Evolutionary conservation across 2,329 filamentous ascomycete species (phyloP), one percentile per base, ranked within the genome.

Genomic region (Exutisphaerella laricina): DNA sequence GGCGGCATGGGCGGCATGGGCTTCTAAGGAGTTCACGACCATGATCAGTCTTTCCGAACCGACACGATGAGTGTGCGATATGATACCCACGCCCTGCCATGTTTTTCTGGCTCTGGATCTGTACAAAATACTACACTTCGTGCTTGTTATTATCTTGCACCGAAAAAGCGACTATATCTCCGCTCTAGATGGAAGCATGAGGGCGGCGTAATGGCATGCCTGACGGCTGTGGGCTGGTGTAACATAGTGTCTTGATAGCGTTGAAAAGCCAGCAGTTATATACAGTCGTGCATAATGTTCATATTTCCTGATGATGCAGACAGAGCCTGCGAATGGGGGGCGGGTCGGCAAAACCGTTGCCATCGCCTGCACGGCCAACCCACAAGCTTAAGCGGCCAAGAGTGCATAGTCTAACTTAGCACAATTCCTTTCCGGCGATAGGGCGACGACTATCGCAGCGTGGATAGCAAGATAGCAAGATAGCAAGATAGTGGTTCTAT

Each of bases 1-100:
- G 79, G 79, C 16, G 56, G 54, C 12, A 47, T 47, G 45, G 45
- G 45, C 23, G 45, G 45, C 25, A 46, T 46, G 43, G 51, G 50
- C 33, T 59, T 61, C 54, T 61, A 60, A 56, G 46, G 60, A 56
- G 46, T 48, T 48, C 34, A 22, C 33, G 8, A 14, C 40, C 26
- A 25, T 28, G 23, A 14, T 17, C 18, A 8, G 21, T 16, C 26
- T n/a, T 17, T 35, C 26, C 22, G 25, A 39, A 30, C 32, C 39
- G 18, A 28, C 41, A 44, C 35, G 35, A 44, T 32, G 39, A 33
- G 38, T 43, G 33, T 41, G 41, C 31, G 33, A 36, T 30, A 39
- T 49, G 43, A 43, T 49, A 46, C 43, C 46, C 46, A 43, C 33
- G 31, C 18, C 37, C 36, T 35, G 29, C 16, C 7, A 20, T 20